Evolutionary conservation across 371 early-diverging fungal species (phyloP).

Genomic region (Batrachochytrium dendrobatidis): DNA sequence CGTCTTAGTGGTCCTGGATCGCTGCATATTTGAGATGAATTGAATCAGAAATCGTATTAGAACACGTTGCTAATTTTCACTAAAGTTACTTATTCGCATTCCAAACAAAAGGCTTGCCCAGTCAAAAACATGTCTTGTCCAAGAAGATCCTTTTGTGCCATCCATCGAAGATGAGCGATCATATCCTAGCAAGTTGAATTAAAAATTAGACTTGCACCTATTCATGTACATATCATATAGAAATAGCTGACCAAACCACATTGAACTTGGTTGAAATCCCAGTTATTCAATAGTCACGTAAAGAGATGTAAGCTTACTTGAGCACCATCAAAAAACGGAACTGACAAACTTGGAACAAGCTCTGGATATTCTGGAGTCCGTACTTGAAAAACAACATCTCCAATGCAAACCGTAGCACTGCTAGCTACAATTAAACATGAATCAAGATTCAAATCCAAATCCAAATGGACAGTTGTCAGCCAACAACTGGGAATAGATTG

Average conservation of each 20-base stretch:
- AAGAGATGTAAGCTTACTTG: not conserved
- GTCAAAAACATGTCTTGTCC: slow-evolving; percentile 80
- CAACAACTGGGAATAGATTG: too few relatives aligned
- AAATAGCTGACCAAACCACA: too few relatives aligned
- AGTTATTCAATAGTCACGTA: too few relatives aligned
- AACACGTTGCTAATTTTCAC: too few relatives aligned
- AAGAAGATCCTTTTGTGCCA: slow-evolving; percentile 46
- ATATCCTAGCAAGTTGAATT: slow-evolving; percentile 45
- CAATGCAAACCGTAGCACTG: not conserved
- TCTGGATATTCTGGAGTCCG: not conserved
- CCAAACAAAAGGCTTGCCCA: slow-evolving; percentile 32
- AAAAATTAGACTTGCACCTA: not conserved
- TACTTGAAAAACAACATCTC: not conserved
- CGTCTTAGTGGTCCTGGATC: slow-evolving; percentile 70
- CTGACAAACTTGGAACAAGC: not conserved
- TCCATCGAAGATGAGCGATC: slow-evolving; percentile 44
- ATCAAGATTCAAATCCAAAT: too few relatives aligned
- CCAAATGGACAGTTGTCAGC: too few relatives aligned
- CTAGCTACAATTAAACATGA: too few relatives aligned
- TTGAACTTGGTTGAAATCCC: too few relatives aligned
- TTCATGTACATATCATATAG: too few relatives aligned
- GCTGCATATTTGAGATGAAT: slow-evolving; percentile 8
- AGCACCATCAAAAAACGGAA: not conserved
- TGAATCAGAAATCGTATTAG: too few relatives aligned
- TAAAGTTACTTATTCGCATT: not conserved